phyloP scores from a whole-genome alignment of 768 basidiomycete genomes.

The Rhodocollybia butyracea region DNA sequence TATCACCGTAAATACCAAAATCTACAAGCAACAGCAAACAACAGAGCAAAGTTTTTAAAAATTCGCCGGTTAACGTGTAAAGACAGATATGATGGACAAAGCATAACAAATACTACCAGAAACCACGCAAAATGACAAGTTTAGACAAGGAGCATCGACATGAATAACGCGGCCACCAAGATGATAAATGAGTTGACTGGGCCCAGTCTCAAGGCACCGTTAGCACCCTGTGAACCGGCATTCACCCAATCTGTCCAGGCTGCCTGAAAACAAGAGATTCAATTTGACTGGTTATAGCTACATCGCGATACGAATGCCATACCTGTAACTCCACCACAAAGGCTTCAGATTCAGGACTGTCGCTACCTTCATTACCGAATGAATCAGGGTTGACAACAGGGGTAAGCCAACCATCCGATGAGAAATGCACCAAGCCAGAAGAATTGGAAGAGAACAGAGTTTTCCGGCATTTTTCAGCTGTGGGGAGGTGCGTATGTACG shows the following conservation, averaged over 20 bases:
- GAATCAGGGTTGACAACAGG: constrained; percentile 75
- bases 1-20: too few species aligned
- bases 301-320: too few species aligned
- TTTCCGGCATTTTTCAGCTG: constrained; percentile 55
- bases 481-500: constrained; percentile 46
- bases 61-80: too few species aligned
- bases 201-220: constrained; percentile 22
- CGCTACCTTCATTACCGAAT: constrained; percentile 40
- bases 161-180: neutral
- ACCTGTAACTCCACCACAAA: constrained; percentile 76
- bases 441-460: constrained; percentile 27
- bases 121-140: too few species aligned
- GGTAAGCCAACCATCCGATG: constrained; percentile 59
- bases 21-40: too few species aligned
- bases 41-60: too few species aligned
- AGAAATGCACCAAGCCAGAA: constrained; percentile 42
- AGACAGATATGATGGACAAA: too few species aligned
- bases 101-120: too few species aligned
- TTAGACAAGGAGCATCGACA: neutral
- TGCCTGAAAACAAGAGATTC: too few species aligned
- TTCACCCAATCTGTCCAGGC: constrained; percentile 75
- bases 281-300: too few species aligned
- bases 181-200: neutral
- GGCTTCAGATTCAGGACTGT: constrained; percentile 76
- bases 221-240: constrained; percentile 51